Evolutionary conservation across 139 green algal genomes (phyloP).

Genomic region (Chlamydomonas schloesseri): DNA sequence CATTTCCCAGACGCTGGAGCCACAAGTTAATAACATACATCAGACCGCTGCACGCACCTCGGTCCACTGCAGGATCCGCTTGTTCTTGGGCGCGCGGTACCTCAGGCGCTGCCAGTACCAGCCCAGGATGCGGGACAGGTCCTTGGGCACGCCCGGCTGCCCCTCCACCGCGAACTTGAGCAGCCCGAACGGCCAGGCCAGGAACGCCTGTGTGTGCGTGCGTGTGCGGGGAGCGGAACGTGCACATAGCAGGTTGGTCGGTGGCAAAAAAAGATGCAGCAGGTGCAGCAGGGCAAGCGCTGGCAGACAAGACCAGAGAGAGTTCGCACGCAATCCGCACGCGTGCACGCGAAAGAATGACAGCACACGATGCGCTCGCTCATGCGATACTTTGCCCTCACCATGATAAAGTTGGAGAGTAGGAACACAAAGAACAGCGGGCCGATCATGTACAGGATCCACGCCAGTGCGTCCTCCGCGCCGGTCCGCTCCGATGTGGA

Average conservation of each 20-base stretch:
- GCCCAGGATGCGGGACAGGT: background rate
- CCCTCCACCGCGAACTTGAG: background rate
- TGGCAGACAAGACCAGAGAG: too few species aligned
- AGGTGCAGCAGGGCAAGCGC: too few species aligned
- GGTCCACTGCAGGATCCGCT: background rate
- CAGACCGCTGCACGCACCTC: background rate
- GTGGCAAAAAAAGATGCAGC: too few species aligned
- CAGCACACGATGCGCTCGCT: too few species aligned
- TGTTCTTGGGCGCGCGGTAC: background rate
- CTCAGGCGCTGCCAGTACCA: background rate
- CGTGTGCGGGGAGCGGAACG: too few species aligned
- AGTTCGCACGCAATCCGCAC: too few species aligned
- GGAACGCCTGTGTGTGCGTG: background rate
- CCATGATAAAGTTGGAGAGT: conserved; percentile 15
- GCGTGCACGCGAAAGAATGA: too few species aligned
- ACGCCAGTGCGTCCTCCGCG: background rate
- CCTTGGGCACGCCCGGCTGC: background rate
- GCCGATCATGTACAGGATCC: background rate
- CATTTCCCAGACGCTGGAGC: too few species aligned
- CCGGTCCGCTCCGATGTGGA: too few species aligned
- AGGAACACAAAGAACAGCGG: conserved; percentile 28
- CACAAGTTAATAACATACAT: too few species aligned
- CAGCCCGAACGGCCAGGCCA: background rate
- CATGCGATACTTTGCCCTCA: too few species aligned
- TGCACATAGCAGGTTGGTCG: too few species aligned